phyloP scores from a whole-genome alignment of 2,329 filamentous ascomycete genomes.

The Bertia moriformis region DNA sequence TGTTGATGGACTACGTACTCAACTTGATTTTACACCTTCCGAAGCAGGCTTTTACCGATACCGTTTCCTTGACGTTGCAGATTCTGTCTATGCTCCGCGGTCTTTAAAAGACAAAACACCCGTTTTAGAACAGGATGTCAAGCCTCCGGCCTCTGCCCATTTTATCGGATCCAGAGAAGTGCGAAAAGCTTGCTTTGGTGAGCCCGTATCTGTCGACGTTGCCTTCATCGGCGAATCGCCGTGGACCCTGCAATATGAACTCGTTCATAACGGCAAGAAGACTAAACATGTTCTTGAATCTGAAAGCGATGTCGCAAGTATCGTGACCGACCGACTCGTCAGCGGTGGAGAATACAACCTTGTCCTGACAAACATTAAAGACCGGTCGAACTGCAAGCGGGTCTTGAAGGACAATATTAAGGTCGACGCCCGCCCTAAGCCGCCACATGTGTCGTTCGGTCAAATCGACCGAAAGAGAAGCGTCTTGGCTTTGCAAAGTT shows the following conservation, averaged over 20 bases:
- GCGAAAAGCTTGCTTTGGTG: slow-evolving; percentile 67
- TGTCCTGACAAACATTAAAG: slow-evolving; percentile 71
- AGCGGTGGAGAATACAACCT: slow-evolving; percentile 85
- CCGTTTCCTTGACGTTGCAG: slow-evolving; percentile 66
- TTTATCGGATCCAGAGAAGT: slow-evolving; percentile 37
- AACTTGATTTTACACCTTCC: slow-evolving; percentile 69
- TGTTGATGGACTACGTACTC: slow-evolving; percentile 62
- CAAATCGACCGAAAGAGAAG: slow-evolving; percentile 66
- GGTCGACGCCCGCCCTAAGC: slow-evolving; percentile 75
- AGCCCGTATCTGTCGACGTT: slow-evolving; percentile 62
- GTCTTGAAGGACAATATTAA: slow-evolving; percentile 73
- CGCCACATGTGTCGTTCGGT: slow-evolving; percentile 75
- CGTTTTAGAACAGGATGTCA: slow-evolving; percentile 74
- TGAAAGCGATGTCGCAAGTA: slow-evolving; percentile 44
- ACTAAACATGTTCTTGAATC: slow-evolving; percentile 54
- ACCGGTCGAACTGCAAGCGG: slow-evolving; percentile 74
- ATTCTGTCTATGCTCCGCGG: slow-evolving; percentile 63
- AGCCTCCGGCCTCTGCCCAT: slow-evolving; percentile 75
- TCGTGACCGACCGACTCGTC: slow-evolving; percentile 59
- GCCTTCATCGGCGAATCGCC: slow-evolving; percentile 68
- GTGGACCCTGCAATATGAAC: slow-evolving; percentile 81
- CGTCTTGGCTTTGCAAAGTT: slow-evolving; percentile 64
- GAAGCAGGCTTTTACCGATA: slow-evolving; percentile 79
- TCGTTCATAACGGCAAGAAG: slow-evolving; percentile 77
- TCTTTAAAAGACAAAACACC: slow-evolving; percentile 45